Evolutionary conservation across 1,139 yeast species (phyloP).

Genomic region (Blastobotrys elegans): DNA sequence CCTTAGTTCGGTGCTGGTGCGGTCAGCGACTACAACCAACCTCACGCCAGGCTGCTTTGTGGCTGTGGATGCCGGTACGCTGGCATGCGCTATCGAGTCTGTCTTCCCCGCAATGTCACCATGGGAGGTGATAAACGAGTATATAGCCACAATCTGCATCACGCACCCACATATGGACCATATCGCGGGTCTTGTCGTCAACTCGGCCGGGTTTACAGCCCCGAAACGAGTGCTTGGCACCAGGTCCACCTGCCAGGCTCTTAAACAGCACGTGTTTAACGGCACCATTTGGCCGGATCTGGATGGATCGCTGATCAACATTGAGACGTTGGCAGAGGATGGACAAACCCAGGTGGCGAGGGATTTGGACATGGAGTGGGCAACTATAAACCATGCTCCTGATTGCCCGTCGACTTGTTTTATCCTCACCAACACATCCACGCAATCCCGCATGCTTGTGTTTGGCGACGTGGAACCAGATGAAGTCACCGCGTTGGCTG

Average conservation of each 20-base stretch:
- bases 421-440: slow-evolving; percentile 39
- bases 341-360: not conserved
- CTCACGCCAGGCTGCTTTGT: slow-evolving; percentile 36
- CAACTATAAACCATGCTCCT: slow-evolving; percentile 25
- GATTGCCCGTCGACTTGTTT: slow-evolving; percentile 47
- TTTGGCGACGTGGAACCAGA: slow-evolving; percentile 87
- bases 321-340: slow-evolving; percentile 1
- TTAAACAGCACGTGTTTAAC: slow-evolving; percentile 60
- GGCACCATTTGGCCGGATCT: slow-evolving; percentile 78
- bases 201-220: slow-evolving; percentile 54
- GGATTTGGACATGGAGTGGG: slow-evolving; percentile 9
- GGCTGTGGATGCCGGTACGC: slow-evolving; percentile 78
- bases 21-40: slow-evolving; percentile 43
- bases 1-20: slow-evolving; percentile 49
- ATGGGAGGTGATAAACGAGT: slow-evolving; percentile 32
- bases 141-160: slow-evolving; percentile 46
- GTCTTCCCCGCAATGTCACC: not conserved
- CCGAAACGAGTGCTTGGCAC: slow-evolving; percentile 52
- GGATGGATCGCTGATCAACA: slow-evolving; percentile 23
- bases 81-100: slow-evolving; percentile 36
- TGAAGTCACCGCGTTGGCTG: slow-evolving; percentile 23
- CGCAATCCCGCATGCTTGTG: slow-evolving; percentile 43
- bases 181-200: slow-evolving; percentile 60
- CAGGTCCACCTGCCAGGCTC: slow-evolving; percentile 46
- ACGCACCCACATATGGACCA: slow-evolving; percentile 90